These are phyloP conservation scores for Lentinus tigrinus DNA, from an alignment of 768 basidiomycete species.

Conservation along the genomic window DNA sequence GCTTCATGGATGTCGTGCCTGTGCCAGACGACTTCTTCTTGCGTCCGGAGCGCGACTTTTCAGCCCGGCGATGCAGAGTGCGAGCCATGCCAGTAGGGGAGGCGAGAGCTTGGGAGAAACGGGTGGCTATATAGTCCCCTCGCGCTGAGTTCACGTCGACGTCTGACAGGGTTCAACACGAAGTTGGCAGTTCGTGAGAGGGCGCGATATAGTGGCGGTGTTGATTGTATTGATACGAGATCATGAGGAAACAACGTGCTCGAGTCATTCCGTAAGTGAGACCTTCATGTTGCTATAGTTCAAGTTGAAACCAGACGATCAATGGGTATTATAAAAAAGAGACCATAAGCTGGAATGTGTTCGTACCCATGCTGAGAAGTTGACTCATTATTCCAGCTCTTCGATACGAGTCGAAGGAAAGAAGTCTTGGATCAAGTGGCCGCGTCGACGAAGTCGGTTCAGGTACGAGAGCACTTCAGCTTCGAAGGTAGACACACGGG, in stretches of 20 bases:
- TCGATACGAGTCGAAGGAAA: not conserved
- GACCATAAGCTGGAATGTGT: too few relatives aligned
- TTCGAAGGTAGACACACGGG: conserved; percentile 8
- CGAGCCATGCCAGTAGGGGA: not conserved
- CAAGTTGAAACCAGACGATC: too few relatives aligned
- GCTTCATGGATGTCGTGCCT: not conserved
- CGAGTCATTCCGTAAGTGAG: not conserved
- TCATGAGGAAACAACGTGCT: not conserved
- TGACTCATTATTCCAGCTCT: not conserved
- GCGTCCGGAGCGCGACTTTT: not conserved
- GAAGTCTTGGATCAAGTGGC: not conserved
- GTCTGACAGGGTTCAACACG: too few relatives aligned
- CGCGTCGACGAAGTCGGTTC: not conserved
- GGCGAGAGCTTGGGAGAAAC: too few relatives aligned
- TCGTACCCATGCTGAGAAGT: not conserved
- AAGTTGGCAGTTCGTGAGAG: not conserved
- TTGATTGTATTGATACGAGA: not conserved
- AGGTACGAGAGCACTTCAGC: conserved; percentile 8
- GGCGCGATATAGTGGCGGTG: not conserved
- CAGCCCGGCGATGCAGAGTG: not conserved
- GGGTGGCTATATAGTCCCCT: too few relatives aligned
- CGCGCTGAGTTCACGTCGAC: too few relatives aligned
- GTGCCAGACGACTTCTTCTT: not conserved
- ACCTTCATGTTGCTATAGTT: not conserved
- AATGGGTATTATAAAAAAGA: too few relatives aligned